Evolutionary conservation across 1,139 yeast genomes (phyloP), one percentile per base, ranked within the genome.

Genomic region (Suhomyces panamericanus): DNA sequence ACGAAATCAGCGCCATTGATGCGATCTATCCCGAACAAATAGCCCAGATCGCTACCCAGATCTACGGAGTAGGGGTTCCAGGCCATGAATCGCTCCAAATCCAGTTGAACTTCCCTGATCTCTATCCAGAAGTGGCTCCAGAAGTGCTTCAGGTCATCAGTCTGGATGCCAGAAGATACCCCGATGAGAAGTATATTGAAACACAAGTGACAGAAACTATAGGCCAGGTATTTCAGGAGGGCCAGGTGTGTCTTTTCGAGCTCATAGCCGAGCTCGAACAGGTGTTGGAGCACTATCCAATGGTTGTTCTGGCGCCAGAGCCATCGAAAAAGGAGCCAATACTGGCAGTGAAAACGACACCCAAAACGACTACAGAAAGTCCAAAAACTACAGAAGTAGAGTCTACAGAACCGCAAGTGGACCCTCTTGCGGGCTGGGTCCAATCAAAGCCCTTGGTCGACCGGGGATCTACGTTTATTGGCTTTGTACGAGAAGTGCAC

Each of bases 381-480:
- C 16, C 6, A n/a, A 24, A 13, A 2, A 8, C 12, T 4, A 11
- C 11, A 11, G 24, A 16, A 3, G 8, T 24, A 14, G 12, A 24
- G 22, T 9, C 15, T 13, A 10, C 26, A 13, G 16, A 26, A 17
- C 16, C 22, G 12, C 28, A 12, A 9, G 13, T 41, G 2, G 77
- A 84, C 51, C 79, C 80, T 0, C 64, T 85, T 9, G 76, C 70
- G 34, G 87, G 85, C 1, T 93, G 99, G 99, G 58, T 67, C 0
- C 74, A 75, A 12, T 85, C 96, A 0, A 95, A 87, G 1, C 86
- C 95, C 0, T 75, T 91, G 2, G 66, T 75, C 1, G 99, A 93
- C 62, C 69, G 98, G 46, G 90, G 87, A 17, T 89, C 97, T 0
- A 84, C 89, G 1, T 93, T 93, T 55, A 77, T 90, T 41, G 98